phyloP scores from a whole-genome alignment of 345 rosid species.

The Euclidium syriacum region DNA sequence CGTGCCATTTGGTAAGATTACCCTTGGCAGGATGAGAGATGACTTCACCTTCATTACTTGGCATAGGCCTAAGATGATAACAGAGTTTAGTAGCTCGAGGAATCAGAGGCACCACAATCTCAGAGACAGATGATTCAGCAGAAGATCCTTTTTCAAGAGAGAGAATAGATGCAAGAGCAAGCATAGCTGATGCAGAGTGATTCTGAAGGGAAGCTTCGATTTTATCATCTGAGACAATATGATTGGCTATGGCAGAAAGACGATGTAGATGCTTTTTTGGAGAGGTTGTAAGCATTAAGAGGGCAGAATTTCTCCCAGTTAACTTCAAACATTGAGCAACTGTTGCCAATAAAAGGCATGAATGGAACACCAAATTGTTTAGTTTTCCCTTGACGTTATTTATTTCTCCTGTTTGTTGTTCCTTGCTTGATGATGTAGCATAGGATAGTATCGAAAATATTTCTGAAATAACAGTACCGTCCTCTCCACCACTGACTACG shows the following conservation, averaged over 20 bases:
- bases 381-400: conserved; percentile 50
- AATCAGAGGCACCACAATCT: conserved; percentile 77
- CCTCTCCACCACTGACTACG: conserved; percentile 88
- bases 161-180: conserved; percentile 86
- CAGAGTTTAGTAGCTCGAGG: conserved; percentile 81
- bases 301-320: conserved; percentile 81
- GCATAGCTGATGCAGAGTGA: conserved; percentile 86
- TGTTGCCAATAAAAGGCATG: conserved; percentile 67
- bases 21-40: conserved; percentile 22
- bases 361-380: conserved; percentile 55
- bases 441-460: conserved; percentile 70
- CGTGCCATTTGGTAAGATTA: conserved; percentile 75
- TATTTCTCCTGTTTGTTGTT: conserved; percentile 52
- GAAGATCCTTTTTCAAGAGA: conserved; percentile 82
- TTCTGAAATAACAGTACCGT: conserved; percentile 85
- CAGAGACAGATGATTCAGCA: conserved; percentile 67
- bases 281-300: conserved; percentile 81
- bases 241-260: conserved; percentile 69
- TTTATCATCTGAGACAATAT: conserved; percentile 60
- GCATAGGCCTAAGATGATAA: conserved; percentile 57
- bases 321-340: conserved; percentile 82
- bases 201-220: conserved; percentile 50
- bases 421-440: conserved; percentile 47
- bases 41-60: conserved; percentile 38
- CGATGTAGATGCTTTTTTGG: conserved; percentile 80